These are phyloP conservation scores for Massariosphaeria phaeospora DNA, from an alignment of 495 filamentous ascomycete genomes.

Conservation along the genomic window DNA sequence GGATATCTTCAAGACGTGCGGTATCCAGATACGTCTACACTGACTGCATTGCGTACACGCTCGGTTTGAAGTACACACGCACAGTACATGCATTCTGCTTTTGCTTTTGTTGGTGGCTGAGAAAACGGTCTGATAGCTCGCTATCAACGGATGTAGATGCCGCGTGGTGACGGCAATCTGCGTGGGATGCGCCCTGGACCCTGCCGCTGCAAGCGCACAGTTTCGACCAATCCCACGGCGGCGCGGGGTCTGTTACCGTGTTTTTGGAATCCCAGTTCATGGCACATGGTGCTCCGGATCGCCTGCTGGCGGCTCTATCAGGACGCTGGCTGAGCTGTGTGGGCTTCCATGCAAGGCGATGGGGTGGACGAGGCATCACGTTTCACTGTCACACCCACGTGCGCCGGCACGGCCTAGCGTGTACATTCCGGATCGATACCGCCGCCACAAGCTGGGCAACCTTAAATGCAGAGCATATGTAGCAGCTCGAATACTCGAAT, in stretches of 20 bases:
- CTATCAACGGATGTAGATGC: constrained; percentile 2
- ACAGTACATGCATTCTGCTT: too few species aligned
- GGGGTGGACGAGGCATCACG: constrained; percentile 9
- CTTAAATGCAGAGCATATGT: neutral
- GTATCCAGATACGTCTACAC: too few species aligned
- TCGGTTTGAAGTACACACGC: too few species aligned
- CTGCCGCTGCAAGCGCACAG: constrained; percentile 29
- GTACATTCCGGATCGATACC: too few species aligned
- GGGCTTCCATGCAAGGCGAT: neutral
- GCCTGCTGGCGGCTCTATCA: neutral
- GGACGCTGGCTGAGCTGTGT: constrained; percentile 12
- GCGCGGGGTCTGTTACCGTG: constrained; percentile 25
- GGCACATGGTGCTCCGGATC: constrained; percentile 25
- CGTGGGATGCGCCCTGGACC: constrained; percentile 15
- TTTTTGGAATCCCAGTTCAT: constrained; percentile 18
- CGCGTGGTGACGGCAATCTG: constrained; percentile 6
- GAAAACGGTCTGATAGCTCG: constrained; percentile 13
- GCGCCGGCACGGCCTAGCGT: neutral
- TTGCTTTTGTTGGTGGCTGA: neutral
- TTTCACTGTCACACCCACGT: constrained; percentile 14
- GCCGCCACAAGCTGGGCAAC: neutral
- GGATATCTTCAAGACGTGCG: too few species aligned
- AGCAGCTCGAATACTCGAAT: neutral
- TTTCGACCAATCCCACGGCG: constrained; percentile 15
- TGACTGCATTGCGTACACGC: neutral